These are phyloP conservation scores for Prunus davidiana DNA, from an alignment of 306 rosid genomes.

Conservation along the genomic window DNA sequence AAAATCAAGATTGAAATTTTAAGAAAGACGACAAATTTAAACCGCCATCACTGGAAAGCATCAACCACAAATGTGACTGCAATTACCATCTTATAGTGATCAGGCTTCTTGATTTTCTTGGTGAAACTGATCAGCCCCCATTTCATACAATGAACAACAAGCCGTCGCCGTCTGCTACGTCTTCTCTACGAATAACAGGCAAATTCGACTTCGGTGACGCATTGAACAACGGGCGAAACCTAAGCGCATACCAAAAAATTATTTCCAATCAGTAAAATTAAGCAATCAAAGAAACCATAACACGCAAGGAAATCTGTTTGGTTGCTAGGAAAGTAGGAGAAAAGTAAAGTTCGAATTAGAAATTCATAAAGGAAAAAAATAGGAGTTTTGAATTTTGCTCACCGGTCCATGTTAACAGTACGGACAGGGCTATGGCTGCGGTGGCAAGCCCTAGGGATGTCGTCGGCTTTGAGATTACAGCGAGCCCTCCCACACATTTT, in stretches of 20 bases:
- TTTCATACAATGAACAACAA: constrained; percentile 73
- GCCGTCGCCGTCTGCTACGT: constrained; percentile 46
- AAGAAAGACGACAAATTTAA: too few relatives aligned
- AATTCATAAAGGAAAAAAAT: neutral
- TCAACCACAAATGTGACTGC: neutral
- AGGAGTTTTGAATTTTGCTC: neutral
- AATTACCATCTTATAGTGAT: constrained; percentile 72
- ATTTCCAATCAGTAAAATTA: neutral
- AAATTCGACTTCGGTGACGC: constrained; percentile 67
- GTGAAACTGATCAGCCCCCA: constrained; percentile 93
- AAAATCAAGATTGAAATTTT: too few relatives aligned
- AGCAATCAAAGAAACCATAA: neutral
- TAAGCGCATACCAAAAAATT: constrained; percentile 7
- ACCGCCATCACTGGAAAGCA: too few relatives aligned
- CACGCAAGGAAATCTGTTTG: neutral
- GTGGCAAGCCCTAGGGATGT: constrained; percentile 63
- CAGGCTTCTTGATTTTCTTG: constrained; percentile 74
- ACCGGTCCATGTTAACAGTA: constrained; percentile 57
- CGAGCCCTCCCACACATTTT: too few relatives aligned
- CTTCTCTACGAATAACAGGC: constrained; percentile 74
- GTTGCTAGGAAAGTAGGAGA: neutral
- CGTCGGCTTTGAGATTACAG: constrained; percentile 61
- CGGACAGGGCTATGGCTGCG: constrained; percentile 40
- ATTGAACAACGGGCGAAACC: constrained; percentile 72
- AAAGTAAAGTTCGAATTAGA: neutral